A percentile compares a stretch with the other conserved stretches of the same genome.
These are phyloP conservation scores for Thelonectria discophora DNA, from an alignment of 2,329 filamentous ascomycete genomes.

Conservation along the genomic window DNA sequence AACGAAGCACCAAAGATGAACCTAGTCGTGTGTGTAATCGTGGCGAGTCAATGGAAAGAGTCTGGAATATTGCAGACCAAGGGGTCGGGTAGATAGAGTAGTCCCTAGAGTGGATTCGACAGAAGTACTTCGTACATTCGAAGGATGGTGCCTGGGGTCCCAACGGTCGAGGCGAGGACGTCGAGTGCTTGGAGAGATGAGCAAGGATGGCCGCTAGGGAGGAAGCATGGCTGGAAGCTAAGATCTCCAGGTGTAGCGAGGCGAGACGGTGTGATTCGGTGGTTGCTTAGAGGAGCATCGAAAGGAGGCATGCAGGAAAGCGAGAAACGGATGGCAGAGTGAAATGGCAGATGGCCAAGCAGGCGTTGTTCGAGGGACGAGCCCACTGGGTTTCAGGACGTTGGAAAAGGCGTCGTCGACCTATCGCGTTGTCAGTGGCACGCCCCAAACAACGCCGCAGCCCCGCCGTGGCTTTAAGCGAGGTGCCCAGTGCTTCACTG, in stretches of 20 bases:
- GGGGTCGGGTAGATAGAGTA: slow-evolving; percentile 27
- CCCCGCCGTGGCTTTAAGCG: slow-evolving; percentile 42
- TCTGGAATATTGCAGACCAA: slow-evolving; percentile 31
- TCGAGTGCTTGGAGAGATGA: slow-evolving; percentile 1
- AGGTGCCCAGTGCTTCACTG: slow-evolving; percentile 30
- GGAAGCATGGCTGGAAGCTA: slow-evolving; percentile 15
- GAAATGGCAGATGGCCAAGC: slow-evolving; percentile 11
- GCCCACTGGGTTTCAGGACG: slow-evolving; percentile 41
- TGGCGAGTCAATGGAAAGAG: slow-evolving; percentile 31
- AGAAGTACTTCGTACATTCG: neutral
- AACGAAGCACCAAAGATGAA: slow-evolving; percentile 30
- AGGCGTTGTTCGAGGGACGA: slow-evolving; percentile 24
- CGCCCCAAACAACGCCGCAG: slow-evolving; percentile 38
- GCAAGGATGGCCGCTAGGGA: neutral
- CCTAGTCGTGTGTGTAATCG: slow-evolving; percentile 26
- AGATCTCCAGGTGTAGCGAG: slow-evolving; percentile 15
- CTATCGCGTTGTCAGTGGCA: slow-evolving; percentile 32
- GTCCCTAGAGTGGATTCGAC: slow-evolving; percentile 16
- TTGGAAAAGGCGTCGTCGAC: slow-evolving; percentile 32
- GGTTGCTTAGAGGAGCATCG: slow-evolving; percentile 3
- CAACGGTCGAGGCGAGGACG: slow-evolving; percentile 9
- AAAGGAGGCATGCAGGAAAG: slow-evolving; percentile 4
- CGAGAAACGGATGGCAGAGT: slow-evolving; percentile 3
- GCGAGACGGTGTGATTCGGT: slow-evolving; percentile 18
- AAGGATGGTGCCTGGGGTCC: slow-evolving; percentile 5